A percentile compares a stretch with the other conserved stretches of the same genome.
Conservation (phyloP, 2,329 filamentous ascomycete species). For the Cylindrodendrum hubeiense region DNA sequence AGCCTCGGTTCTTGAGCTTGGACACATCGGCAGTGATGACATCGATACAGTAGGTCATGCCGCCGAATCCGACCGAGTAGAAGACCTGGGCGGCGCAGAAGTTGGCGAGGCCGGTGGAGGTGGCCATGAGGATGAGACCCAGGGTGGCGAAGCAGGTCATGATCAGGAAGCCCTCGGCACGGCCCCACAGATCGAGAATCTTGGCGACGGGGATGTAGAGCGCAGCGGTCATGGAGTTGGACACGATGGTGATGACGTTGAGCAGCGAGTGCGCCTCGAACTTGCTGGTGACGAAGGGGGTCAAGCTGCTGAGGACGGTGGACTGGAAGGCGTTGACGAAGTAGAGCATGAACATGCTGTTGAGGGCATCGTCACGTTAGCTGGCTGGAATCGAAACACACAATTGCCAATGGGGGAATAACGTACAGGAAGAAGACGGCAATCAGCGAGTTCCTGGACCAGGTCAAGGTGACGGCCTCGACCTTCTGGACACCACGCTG, state of each 20-base stretch:
- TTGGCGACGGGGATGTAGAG: conserved; percentile 73
- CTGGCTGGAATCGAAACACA: not conserved
- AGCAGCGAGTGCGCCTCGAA: conserved; percentile 67
- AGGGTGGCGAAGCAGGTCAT: conserved; percentile 63
- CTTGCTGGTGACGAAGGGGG: conserved; percentile 62
- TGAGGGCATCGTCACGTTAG: conserved; percentile 7
- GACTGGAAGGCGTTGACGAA: conserved; percentile 64
- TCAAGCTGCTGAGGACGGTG: conserved; percentile 55
- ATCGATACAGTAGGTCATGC: conserved; percentile 71
- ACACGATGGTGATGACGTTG: conserved; percentile 65
- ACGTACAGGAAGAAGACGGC: conserved; percentile 50
- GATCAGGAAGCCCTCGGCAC: conserved; percentile 69
- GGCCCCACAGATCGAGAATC: conserved; percentile 72
- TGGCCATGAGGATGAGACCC: conserved; percentile 72
- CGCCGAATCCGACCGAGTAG: conserved; percentile 71
- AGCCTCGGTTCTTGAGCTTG: conserved; percentile 52
- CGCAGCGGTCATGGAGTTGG: conserved; percentile 67
- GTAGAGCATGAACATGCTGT: conserved; percentile 61
- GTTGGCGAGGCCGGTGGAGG: conserved; percentile 55
- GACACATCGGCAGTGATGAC: conserved; percentile 76
- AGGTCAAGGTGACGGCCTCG: conserved; percentile 56
- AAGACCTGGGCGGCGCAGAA: conserved; percentile 71
- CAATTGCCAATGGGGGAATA: too few relatives aligned
- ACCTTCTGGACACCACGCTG: conserved; percentile 55
- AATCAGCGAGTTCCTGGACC: conserved; percentile 54